A percentile compares a stretch with the other conserved stretches of the same genome.
phyloP scores from a whole-genome alignment of 139 green algal species.

The Picochlorum sp. region DNA sequence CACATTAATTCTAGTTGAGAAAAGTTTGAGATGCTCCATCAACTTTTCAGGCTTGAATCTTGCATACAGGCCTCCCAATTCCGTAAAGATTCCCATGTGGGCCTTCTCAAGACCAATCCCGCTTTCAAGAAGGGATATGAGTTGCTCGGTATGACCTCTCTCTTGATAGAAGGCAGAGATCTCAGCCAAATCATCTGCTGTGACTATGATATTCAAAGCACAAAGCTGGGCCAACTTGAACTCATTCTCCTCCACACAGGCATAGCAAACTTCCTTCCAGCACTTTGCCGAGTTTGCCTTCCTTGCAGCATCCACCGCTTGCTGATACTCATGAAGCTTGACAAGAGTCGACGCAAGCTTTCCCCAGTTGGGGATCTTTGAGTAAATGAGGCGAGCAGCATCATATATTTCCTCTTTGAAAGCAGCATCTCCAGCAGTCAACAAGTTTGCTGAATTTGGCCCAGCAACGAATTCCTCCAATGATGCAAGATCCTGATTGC shows the following conservation, averaged over 20 bases:
- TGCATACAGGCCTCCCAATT: slow-evolving; percentile 88
- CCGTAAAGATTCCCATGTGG: slow-evolving; percentile 99
- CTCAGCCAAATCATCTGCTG: slow-evolving; percentile 97
- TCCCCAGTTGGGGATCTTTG: slow-evolving; percentile 89
- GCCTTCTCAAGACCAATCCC: slow-evolving; percentile 95
- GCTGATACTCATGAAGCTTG: slow-evolving; percentile 78
- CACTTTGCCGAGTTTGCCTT: slow-evolving; percentile 90
- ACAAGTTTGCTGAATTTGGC: slow-evolving; percentile 69
- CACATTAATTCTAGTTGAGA: slow-evolving; percentile 94
- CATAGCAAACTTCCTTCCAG: slow-evolving; percentile 98
- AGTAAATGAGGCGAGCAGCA: slow-evolving; percentile 87
- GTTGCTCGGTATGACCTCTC: slow-evolving; percentile 83
- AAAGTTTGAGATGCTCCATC: slow-evolving; percentile 99
- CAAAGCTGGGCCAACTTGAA: slow-evolving; percentile 94
- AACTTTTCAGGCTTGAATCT: slow-evolving; percentile 78
- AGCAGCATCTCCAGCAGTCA: slow-evolving; percentile 48
- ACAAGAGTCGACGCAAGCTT: slow-evolving; percentile 87
- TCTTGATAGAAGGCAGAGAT: slow-evolving; percentile 90
- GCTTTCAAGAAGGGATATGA: slow-evolving; percentile 91
- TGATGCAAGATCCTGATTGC: slow-evolving; percentile 68
- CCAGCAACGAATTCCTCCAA: slow-evolving; percentile 93
- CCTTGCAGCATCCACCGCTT: slow-evolving; percentile 88
- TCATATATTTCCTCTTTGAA: slow-evolving; percentile 92
- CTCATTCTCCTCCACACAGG: slow-evolving; percentile 93
- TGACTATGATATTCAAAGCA: slow-evolving; percentile 98